Evolutionary conservation across 495 filamentous ascomycete species (phyloP).

Genomic region (Podospora bellae-mahoneyi): DNA sequence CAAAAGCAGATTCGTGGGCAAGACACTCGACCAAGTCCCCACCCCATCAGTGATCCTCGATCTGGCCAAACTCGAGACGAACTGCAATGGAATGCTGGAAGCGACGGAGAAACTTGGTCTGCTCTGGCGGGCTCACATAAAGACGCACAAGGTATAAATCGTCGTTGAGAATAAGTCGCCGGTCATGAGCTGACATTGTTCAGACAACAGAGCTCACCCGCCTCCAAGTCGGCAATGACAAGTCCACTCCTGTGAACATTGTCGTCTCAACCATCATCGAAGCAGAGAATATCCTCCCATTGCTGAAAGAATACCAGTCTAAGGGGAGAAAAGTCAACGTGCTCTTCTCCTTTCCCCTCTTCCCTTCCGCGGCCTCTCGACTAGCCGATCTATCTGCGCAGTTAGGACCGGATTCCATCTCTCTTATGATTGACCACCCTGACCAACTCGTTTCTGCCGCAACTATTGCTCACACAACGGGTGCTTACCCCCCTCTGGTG

Average conservation of each 20-base stretch:
- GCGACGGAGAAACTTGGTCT: conserved; percentile 57
- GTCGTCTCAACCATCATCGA: conserved; percentile 78
- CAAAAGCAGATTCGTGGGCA: conserved; percentile 55
- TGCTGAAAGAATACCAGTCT: conserved; percentile 56
- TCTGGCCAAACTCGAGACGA: conserved; percentile 59
- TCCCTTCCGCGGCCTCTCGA: conserved; percentile 57
- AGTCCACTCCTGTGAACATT: conserved; percentile 54
- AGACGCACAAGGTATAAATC: conserved; percentile 71
- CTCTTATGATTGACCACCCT: conserved; percentile 70
- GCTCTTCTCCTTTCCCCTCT: conserved; percentile 73
- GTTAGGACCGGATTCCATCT: conserved; percentile 53
- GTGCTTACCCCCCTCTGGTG: conserved; percentile 45
- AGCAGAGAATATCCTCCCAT: conserved; percentile 63
- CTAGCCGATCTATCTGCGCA: conserved; percentile 50
- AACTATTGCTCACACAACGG: conserved; percentile 36
- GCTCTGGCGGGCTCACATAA: conserved; percentile 77
- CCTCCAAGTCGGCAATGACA: conserved; percentile 63
- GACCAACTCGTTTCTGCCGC: conserved; percentile 53
- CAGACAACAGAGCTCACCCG: conserved; percentile 65
- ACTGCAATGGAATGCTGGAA: conserved; percentile 72
- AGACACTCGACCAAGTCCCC: conserved; percentile 56
- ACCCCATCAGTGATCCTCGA: conserved; percentile 71
- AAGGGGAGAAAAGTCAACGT: conserved; percentile 56
- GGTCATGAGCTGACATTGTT: conserved; percentile 6
- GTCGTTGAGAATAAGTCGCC: neutral